Evolutionary conservation across 148 eudicot species (phyloP).

Genomic region (Cornus suecica): DNA sequence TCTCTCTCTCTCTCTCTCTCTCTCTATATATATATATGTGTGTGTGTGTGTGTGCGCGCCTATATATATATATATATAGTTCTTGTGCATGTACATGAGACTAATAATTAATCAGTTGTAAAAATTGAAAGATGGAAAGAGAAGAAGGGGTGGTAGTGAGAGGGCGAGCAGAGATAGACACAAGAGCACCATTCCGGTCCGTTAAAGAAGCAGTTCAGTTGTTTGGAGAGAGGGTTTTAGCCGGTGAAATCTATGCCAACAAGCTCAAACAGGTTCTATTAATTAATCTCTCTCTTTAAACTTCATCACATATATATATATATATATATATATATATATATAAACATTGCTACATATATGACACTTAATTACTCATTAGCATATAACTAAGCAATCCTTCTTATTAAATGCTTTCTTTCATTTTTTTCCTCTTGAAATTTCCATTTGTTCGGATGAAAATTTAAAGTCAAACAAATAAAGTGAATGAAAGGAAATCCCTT

Average conservation of each 20-base stretch:
- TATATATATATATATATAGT: neutral
- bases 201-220: slow-evolving; percentile 75
- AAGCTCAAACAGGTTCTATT: slow-evolving; percentile 76
- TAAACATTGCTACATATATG: neutral
- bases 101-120: too few species aligned
- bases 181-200: slow-evolving; percentile 66
- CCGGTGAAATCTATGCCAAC: slow-evolving; percentile 63
- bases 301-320: too few species aligned
- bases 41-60: neutral
- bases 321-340: neutral
- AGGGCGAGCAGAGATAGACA: slow-evolving; percentile 68
- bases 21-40: neutral
- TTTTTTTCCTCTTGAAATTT: too few species aligned
- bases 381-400: too few species aligned
- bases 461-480: too few species aligned
- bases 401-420: too few species aligned
- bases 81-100: neutral
- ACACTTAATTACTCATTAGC: too few species aligned
- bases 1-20: neutral
- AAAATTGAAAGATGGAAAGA: slow-evolving; percentile 32
- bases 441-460: too few species aligned
- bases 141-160: slow-evolving; percentile 52
- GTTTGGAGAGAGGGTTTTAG: slow-evolving; percentile 83
- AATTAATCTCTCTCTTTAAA: too few species aligned
- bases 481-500: too few species aligned